Percentiles rank a stretch among this genome's conserved stretches.
phyloP scores from a whole-genome alignment of 2,329 filamentous ascomycete genomes.

The Cyclaneusma minus region DNA sequence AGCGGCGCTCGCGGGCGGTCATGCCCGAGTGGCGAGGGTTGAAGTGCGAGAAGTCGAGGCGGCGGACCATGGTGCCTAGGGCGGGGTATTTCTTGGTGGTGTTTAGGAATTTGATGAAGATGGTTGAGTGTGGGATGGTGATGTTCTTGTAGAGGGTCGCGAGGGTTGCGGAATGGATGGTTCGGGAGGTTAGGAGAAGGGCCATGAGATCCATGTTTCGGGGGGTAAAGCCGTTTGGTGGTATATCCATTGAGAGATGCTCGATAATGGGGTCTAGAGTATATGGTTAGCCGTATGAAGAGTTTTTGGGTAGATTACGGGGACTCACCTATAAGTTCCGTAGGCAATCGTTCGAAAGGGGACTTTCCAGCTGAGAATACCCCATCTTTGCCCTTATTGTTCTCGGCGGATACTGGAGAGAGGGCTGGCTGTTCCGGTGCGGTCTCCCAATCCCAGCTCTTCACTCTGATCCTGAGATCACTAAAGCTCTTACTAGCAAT shows the following conservation, averaged over 20 bases:
- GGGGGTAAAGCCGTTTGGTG: conserved; percentile 57
- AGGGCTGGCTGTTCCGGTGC: conserved; percentile 10
- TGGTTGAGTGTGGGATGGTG: conserved; percentile 68
- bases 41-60: conserved; percentile 75
- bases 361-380: conserved; percentile 28
- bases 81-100: conserved; percentile 52
- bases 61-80: conserved; percentile 60
- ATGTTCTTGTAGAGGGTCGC: conserved; percentile 65
- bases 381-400: no score
- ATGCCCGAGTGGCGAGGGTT: conserved; percentile 65
- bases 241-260: conserved; percentile 57
- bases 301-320: conserved; percentile 2
- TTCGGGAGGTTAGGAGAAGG: conserved; percentile 60
- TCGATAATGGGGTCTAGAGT: conserved; percentile 55
- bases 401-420: no score
- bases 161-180: conserved; percentile 56
- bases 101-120: conserved; percentile 66
- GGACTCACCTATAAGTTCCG: conserved; percentile 56
- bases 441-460: conserved; percentile 33
- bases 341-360: conserved; percentile 50
- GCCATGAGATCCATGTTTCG: conserved; percentile 69
- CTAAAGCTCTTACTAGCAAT: conserved; percentile 45
- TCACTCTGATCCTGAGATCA: conserved; percentile 35
- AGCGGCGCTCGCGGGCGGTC: conserved; percentile 57
- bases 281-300: conserved; percentile 9